Percentiles rank a stretch among this genome's conserved stretches.
Evolutionary conservation across 441 rosid species (phyloP).

Genomic region (Theobroma grandiflorum): DNA sequence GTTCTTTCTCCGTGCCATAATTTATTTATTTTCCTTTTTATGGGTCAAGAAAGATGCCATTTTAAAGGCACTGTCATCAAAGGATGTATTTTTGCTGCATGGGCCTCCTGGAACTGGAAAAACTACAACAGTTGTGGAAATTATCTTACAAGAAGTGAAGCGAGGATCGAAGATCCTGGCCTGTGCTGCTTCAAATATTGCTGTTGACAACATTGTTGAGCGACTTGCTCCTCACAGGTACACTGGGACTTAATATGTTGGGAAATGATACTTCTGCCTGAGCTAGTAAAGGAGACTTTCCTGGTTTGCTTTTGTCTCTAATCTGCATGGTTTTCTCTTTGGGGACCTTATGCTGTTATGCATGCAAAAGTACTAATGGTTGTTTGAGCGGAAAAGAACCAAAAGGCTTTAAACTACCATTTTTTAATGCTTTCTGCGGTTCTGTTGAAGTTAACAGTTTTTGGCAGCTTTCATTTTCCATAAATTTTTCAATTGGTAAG

Average conservation of each 20-base stretch:
- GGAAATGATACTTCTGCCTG: neutral
- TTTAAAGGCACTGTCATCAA: conserved; percentile 86
- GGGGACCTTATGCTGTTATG: neutral
- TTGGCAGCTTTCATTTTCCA: neutral
- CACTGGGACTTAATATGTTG: conserved; percentile 21
- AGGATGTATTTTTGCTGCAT: conserved; percentile 85
- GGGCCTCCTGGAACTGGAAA: conserved; percentile 99
- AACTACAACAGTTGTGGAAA: conserved; percentile 96
- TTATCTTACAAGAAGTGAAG: conserved; percentile 93
- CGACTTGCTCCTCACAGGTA: conserved; percentile 93
- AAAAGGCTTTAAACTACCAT: neutral
- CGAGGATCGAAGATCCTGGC: conserved; percentile 95
- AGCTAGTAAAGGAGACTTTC: conserved; percentile 21
- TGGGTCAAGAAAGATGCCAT: conserved; percentile 82
- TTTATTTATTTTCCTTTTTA: conserved; percentile 12
- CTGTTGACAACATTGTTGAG: conserved; percentile 99
- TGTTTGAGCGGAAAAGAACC: conserved; percentile 14
- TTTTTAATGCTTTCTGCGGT: neutral
- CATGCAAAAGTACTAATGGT: conserved; percentile 5
- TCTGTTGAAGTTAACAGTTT: conserved; percentile 11
- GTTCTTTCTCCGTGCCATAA: conserved; percentile 13
- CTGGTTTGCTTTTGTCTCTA: conserved; percentile 1
- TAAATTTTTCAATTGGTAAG: conserved; percentile 1
- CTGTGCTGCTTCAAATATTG: conserved; percentile 98
- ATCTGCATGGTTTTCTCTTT: conserved; percentile 2